phyloP scores from a whole-genome alignment of 352 stramenopile species.

The Phytophthora boehmeriae region DNA sequence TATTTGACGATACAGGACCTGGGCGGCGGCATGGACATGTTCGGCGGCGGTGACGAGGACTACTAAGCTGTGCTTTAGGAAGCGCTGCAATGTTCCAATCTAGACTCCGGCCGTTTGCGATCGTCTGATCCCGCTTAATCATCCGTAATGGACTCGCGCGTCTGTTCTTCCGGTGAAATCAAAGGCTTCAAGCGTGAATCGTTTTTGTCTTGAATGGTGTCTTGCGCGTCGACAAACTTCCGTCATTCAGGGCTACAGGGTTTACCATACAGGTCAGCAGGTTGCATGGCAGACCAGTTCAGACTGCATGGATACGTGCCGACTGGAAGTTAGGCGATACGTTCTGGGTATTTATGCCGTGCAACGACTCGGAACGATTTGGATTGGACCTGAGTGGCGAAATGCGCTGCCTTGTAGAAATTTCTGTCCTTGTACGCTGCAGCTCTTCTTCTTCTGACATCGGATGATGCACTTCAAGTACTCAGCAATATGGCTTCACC shows the following conservation, averaged over 20 bases:
- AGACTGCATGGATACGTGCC: neutral
- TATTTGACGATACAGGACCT: conserved; percentile 41
- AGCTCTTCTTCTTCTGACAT: too few relatives aligned
- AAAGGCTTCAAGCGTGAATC: conserved; percentile 32
- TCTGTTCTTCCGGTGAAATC: conserved; percentile 51
- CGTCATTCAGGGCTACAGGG: conserved; percentile 3
- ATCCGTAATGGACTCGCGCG: conserved; percentile 58
- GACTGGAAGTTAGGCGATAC: neutral
- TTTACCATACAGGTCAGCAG: neutral
- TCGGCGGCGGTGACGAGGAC: conserved; percentile 56
- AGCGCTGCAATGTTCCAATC: conserved; percentile 25
- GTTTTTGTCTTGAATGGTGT: conserved; percentile 14
- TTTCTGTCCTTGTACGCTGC: too few relatives aligned
- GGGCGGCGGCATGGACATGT: conserved; percentile 77
- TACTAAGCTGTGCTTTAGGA: conserved; percentile 53
- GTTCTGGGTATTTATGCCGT: neutral
- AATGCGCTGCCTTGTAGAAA: too few relatives aligned
- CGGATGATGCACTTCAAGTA: too few relatives aligned
- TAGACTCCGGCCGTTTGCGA: conserved; percentile 38
- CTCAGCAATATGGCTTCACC: too few relatives aligned
- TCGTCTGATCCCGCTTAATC: conserved; percentile 39
- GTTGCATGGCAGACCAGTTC: neutral
- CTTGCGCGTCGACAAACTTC: neutral
- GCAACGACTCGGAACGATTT: neutral
- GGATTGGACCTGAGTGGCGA: too few relatives aligned